A percentile compares a stretch with the other conserved stretches of the same genome.
phyloP scores from a whole-genome alignment of 1,139 yeast genomes.

The Kodamaea ohmeri region DNA sequence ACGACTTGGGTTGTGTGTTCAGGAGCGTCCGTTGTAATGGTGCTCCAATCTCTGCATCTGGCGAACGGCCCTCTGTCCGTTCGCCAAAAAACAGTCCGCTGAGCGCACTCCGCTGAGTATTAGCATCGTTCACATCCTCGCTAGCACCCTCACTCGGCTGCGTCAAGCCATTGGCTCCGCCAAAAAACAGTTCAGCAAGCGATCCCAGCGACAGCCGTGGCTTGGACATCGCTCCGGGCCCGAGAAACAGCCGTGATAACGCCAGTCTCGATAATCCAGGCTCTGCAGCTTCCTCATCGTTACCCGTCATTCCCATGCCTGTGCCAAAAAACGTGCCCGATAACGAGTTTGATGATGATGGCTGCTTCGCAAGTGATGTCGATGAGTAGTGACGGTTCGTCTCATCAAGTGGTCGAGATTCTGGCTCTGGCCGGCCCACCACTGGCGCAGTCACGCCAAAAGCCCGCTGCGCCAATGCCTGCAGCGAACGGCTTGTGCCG shows the following conservation, averaged over 20 bases:
- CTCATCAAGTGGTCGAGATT: slow-evolving; percentile 24
- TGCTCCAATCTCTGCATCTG: slow-evolving; percentile 7
- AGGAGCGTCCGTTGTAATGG: slow-evolving; percentile 19
- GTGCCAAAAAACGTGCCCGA: slow-evolving; percentile 31
- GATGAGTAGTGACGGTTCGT: slow-evolving; percentile 37
- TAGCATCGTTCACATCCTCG: too few relatives aligned
- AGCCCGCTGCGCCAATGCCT: slow-evolving; percentile 47
- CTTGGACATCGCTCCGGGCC: slow-evolving; percentile 20
- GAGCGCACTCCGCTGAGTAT: slow-evolving; percentile 7
- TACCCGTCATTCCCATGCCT: slow-evolving; percentile 6
- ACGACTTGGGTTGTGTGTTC: slow-evolving; percentile 33
- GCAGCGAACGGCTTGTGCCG: slow-evolving; percentile 41
- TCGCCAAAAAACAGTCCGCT: slow-evolving; percentile 9
- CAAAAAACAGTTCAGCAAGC: slow-evolving; percentile 33
- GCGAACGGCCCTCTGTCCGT: slow-evolving; percentile 2
- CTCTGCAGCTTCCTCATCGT: slow-evolving; percentile 2
- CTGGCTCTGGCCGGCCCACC: slow-evolving; percentile 27
- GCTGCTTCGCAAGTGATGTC: slow-evolving; percentile 39
- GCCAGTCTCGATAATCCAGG: slow-evolving; percentile 18
- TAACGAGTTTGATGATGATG: slow-evolving; percentile 41
- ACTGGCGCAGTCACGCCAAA: slow-evolving; percentile 28
- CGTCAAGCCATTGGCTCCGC: slow-evolving; percentile 16
- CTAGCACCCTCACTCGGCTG: not conserved
- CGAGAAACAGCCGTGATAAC: slow-evolving; percentile 35
- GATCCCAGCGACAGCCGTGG: slow-evolving; percentile 44